Evolutionary conservation across 495 filamentous ascomycete species (phyloP).

Genomic region (Hyaloscypha variabilis): DNA sequence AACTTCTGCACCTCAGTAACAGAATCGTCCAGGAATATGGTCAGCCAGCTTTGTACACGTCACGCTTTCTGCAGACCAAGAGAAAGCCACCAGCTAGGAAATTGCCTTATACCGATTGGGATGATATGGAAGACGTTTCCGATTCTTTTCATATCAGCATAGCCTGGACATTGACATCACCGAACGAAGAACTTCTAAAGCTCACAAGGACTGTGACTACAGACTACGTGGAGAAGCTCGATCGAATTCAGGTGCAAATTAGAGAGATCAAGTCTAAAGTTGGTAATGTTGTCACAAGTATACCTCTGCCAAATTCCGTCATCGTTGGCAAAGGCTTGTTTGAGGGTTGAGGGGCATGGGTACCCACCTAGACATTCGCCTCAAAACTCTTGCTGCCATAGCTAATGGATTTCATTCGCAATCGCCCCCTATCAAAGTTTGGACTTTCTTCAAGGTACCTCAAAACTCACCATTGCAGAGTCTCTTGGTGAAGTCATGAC

Average conservation of each 20-base stretch:
- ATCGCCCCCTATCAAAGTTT: no score
- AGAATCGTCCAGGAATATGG: constrained; percentile 54
- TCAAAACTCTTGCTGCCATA: no score
- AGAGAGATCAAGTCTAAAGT: constrained; percentile 72
- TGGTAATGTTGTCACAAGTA: constrained; percentile 68
- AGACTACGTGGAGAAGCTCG: constrained; percentile 21
- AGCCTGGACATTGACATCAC: constrained; percentile 67
- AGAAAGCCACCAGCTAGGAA: not conserved
- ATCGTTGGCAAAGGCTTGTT: constrained; percentile 26
- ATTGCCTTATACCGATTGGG: constrained; percentile 3
- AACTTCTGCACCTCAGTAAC: constrained; percentile 69
- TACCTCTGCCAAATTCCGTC: constrained; percentile 44
- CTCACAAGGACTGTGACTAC: constrained; percentile 36
- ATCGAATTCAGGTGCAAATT: constrained; percentile 43
- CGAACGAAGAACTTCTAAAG: constrained; percentile 39
- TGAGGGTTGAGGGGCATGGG: constrained; percentile 11
- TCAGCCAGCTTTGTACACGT: constrained; percentile 73
- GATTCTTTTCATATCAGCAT: constrained; percentile 79
- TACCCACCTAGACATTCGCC: no score
- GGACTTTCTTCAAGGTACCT: no score
- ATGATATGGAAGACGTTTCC: constrained; percentile 39
- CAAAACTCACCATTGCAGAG: no score
- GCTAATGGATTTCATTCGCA: no score
- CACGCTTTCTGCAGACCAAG: not conserved
- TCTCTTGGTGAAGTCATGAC: no score